A percentile compares a stretch with the other conserved stretches of the same genome.
These are phyloP conservation scores for Penicillium dipodomyicola DNA, from an alignment of 495 filamentous ascomycete species.

Conservation along the genomic window DNA sequence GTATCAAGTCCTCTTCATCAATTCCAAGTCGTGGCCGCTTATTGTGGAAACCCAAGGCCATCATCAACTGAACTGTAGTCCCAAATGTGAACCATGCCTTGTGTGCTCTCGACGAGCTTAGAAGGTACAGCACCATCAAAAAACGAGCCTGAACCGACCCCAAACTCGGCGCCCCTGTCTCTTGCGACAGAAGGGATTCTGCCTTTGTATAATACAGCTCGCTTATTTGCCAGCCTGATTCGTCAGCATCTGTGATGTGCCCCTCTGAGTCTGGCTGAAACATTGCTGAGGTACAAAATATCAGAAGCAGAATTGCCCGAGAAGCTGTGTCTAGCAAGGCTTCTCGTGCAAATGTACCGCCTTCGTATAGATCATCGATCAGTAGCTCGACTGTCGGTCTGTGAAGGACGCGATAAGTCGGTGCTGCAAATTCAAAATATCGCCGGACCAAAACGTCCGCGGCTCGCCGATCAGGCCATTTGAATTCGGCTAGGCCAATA, in stretches of 20 bases:
- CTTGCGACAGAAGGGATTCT: constrained; percentile 20
- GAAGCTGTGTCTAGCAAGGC: not conserved
- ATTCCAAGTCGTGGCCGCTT: constrained; percentile 7
- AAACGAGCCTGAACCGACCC: constrained; percentile 30
- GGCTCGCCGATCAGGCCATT: constrained; percentile 21
- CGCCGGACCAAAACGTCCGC: constrained; percentile 23
- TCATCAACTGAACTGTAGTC: constrained; percentile 29
- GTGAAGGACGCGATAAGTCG: constrained; percentile 32
- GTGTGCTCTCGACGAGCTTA: constrained; percentile 30
- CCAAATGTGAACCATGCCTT: constrained; percentile 35
- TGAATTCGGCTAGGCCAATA: constrained; percentile 15
- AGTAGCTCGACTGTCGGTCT: constrained; percentile 24
- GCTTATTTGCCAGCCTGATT: constrained; percentile 18
- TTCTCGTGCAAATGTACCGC: not conserved
- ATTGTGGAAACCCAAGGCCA: constrained; percentile 31
- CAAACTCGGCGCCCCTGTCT: constrained; percentile 20
- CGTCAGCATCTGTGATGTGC: constrained; percentile 18
- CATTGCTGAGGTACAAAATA: constrained; percentile 26
- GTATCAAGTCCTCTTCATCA: constrained; percentile 5
- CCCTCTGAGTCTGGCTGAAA: constrained; percentile 15
- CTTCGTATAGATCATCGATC: constrained; percentile 16
- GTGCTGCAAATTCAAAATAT: constrained; percentile 36
- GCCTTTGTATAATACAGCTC: constrained; percentile 29
- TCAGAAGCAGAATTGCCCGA: constrained; percentile 22
- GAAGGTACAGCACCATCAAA: constrained; percentile 28